Conservation (phyloP, 1,139 yeast genomes). For the Suhomyces anneliseae region DNA sequence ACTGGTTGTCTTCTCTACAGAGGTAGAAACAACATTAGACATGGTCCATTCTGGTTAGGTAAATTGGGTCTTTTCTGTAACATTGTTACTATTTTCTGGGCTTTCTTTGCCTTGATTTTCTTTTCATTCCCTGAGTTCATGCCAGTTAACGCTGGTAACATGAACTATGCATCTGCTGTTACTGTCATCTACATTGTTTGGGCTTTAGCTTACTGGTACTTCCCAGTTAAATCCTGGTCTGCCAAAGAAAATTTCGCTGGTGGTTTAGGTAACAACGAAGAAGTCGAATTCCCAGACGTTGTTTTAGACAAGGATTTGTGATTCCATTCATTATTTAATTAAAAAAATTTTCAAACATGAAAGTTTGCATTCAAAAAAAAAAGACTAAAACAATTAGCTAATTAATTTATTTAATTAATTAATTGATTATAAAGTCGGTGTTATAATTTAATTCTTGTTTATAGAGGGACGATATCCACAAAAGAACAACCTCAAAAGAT, state of each 20-base stretch:
- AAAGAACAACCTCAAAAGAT: too few relatives aligned
- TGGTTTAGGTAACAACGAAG: slow-evolving; percentile 43
- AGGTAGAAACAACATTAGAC: slow-evolving; percentile 60
- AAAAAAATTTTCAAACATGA: too few relatives aligned
- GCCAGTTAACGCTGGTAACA: slow-evolving; percentile 61
- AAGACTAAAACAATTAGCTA: too few relatives aligned
- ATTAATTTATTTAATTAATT: too few relatives aligned
- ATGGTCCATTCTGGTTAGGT: slow-evolving; percentile 68
- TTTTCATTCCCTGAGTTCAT: slow-evolving; percentile 66
- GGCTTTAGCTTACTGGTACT: slow-evolving; percentile 59
- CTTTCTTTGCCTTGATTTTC: slow-evolving; percentile 58
- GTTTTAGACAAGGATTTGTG: slow-evolving; percentile 26
- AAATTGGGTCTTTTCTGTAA: slow-evolving; percentile 58
- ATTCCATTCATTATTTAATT: slow-evolving; percentile 11
- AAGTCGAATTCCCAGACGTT: slow-evolving; percentile 48
- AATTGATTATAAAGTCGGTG: too few relatives aligned
- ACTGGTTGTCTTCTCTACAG: slow-evolving; percentile 51
- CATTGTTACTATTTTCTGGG: slow-evolving; percentile 57
- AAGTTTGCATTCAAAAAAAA: too few relatives aligned
- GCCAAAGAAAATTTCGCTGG: slow-evolving; percentile 47
- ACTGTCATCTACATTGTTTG: slow-evolving; percentile 55
- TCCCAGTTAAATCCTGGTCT: slow-evolving; percentile 42
- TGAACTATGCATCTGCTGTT: slow-evolving; percentile 75
- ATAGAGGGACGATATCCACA: too few relatives aligned
- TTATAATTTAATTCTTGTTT: too few relatives aligned